Percentiles rank a stretch among this genome's conserved stretches.
Conservation (phyloP, 805 yeast genomes). For the Saccharomycopsis sp. region DNA sequence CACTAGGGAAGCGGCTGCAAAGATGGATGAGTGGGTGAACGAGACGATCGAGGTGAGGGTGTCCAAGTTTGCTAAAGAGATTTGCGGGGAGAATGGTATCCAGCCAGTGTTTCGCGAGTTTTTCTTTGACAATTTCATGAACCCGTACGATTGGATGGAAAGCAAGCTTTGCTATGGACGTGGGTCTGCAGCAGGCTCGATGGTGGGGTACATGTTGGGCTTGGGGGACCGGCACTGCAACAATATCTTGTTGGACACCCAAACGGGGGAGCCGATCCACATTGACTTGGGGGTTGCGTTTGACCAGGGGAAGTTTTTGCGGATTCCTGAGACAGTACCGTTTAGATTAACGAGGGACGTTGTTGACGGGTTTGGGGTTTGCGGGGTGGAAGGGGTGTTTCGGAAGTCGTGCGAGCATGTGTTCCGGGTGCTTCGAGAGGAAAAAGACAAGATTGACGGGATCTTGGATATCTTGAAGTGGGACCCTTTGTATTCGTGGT, state of each 20-base stretch:
- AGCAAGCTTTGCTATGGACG: conserved; percentile 57
- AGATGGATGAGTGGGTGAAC: conserved; percentile 52
- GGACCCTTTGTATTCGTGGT: conserved; percentile 93
- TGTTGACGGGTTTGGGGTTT: conserved; percentile 78
- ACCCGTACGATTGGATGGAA: conserved; percentile 67
- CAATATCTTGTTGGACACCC: conserved; percentile 71
- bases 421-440: conserved; percentile 53
- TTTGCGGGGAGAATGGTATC: conserved; percentile 35
- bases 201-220: conserved; percentile 83
- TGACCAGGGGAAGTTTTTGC: conserved; percentile 79
- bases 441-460: conserved; percentile 63
- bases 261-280: conserved; percentile 89
- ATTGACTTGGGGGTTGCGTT: conserved; percentile 95
- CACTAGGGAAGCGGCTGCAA: conserved; percentile 48
- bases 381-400: conserved; percentile 75
- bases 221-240: conserved; percentile 94
- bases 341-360: conserved; percentile 84
- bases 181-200: conserved; percentile 77
- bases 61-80: conserved; percentile 34
- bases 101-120: conserved; percentile 63
- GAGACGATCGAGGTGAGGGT: conserved; percentile 36
- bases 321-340: conserved; percentile 91
- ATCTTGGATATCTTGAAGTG: conserved; percentile 78
- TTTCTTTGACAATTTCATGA: conserved; percentile 56
- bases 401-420: conserved; percentile 65